These are phyloP conservation scores for Mortierella polycephala DNA, from an alignment of 371 early-diverging fungal genomes.

Conservation along the genomic window DNA sequence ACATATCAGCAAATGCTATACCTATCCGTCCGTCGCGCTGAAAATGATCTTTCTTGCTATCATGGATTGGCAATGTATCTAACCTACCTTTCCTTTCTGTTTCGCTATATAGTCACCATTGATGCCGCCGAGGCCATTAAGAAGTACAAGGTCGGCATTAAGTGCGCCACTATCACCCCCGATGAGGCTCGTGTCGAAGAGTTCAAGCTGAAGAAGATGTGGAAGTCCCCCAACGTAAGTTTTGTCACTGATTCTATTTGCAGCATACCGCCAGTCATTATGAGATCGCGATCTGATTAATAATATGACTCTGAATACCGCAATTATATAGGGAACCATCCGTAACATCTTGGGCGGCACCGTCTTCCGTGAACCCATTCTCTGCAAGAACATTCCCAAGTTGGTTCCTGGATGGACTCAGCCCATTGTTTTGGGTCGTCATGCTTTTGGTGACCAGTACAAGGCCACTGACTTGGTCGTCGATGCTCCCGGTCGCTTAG, in stretches of 20 bases:
- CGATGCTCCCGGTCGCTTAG: constrained; percentile 83
- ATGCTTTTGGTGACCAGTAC: constrained; percentile 98
- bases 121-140: constrained; percentile 94
- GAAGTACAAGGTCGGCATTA: constrained; percentile 95
- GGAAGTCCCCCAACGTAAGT: constrained; percentile 91
- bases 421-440: constrained; percentile 94
- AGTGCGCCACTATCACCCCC: constrained; percentile 97
- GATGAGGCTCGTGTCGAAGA: constrained; percentile 93
- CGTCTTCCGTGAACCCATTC: constrained; percentile 95
- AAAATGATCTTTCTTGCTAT: background rate
- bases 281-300: background rate
- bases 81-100: background rate
- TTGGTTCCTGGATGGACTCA: constrained; percentile 94
- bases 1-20: background rate
- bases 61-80: background rate
- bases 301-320: background rate
- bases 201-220: constrained; percentile 94
- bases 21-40: background rate
- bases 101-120: constrained; percentile 71
- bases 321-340: constrained; percentile 74
- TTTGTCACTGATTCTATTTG: background rate
- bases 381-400: constrained; percentile 87
- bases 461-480: constrained; percentile 90
- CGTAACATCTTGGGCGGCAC: constrained; percentile 95
- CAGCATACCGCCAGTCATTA: background rate